phyloP scores from a whole-genome alignment of 2,329 filamentous ascomycete genomes.

The Ascochyta koolunga region DNA sequence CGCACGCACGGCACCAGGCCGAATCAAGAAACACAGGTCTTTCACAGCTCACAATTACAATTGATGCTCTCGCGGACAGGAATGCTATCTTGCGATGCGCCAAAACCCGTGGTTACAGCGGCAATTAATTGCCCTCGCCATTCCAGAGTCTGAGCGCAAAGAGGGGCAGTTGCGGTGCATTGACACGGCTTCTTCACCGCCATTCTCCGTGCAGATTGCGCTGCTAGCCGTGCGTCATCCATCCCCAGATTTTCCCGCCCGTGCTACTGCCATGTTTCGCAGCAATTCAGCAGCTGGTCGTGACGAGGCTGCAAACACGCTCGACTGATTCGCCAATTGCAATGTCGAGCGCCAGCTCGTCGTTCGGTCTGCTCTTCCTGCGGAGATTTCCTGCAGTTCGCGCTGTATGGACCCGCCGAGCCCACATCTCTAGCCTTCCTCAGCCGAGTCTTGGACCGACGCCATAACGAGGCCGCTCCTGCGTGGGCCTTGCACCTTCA shows the following conservation, averaged over 20 bases:
- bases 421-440: constrained; percentile 14
- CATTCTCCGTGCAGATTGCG: constrained; percentile 32
- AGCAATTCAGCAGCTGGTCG: constrained; percentile 14
- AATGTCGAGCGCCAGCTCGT: constrained; percentile 7
- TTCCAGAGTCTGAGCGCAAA: constrained; percentile 17
- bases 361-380: constrained; percentile 10
- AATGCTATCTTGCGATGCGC: not conserved
- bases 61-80: not conserved
- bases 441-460: constrained; percentile 38
- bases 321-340: constrained; percentile 11
- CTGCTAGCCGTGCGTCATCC: constrained; percentile 34
- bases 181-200: constrained; percentile 29
- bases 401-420: constrained; percentile 16
- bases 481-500: constrained; percentile 28
- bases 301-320: constrained; percentile 11
- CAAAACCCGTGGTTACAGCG: constrained; percentile 8
- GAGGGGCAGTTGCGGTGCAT: constrained; percentile 26
- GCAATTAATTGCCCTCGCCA: constrained; percentile 10
- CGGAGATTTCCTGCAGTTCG: constrained; percentile 14
- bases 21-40: constrained; percentile 32
- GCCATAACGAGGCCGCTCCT: constrained; percentile 36
- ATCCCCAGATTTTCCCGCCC: constrained; percentile 31
- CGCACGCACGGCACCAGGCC: constrained; percentile 32
- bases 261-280: constrained; percentile 25
- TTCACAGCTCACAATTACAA: constrained; percentile 11